A percentile compares a stretch with the other conserved stretches of the same genome.
phyloP scores from a whole-genome alignment of 805 yeast genomes.

The Saccharomycopsis oosterbeekiorum region DNA sequence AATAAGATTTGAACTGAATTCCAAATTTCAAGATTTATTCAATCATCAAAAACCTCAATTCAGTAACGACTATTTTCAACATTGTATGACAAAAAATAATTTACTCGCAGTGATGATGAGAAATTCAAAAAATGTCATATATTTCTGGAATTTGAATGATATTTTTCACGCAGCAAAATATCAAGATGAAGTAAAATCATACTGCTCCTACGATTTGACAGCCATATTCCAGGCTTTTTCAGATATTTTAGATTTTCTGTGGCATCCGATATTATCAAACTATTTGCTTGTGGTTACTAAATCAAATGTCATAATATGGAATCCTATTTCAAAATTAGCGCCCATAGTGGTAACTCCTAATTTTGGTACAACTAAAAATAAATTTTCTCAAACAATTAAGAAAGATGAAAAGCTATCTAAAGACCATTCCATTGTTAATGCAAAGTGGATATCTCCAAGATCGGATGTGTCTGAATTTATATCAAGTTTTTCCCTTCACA shows the following conservation, averaged over 20 bases:
- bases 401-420: not conserved
- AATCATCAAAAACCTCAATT: not conserved
- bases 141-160: constrained; percentile 8
- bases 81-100: not conserved
- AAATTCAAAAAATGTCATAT: not conserved
- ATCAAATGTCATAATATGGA: constrained; percentile 8
- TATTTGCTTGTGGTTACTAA: constrained; percentile 7
- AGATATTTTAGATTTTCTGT: not conserved
- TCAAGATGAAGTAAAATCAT: not conserved
- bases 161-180: not conserved
- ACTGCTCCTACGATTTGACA: not conserved
- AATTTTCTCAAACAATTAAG: not conserved
- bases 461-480: not conserved
- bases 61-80: not conserved
- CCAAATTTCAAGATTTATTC: not conserved
- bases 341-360: not conserved
- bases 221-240: not conserved
- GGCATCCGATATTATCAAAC: constrained; percentile 11
- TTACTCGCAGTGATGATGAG: not conserved
- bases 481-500: not conserved
- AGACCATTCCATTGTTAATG: not conserved
- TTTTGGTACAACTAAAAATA: not conserved
- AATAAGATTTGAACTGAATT: not conserved
- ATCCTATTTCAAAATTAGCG: not conserved
- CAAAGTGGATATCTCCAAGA: not conserved